Base-by-base conservation (phyloP, 1,139 yeast genomes). In the Blastobotrys apis region DNA sequence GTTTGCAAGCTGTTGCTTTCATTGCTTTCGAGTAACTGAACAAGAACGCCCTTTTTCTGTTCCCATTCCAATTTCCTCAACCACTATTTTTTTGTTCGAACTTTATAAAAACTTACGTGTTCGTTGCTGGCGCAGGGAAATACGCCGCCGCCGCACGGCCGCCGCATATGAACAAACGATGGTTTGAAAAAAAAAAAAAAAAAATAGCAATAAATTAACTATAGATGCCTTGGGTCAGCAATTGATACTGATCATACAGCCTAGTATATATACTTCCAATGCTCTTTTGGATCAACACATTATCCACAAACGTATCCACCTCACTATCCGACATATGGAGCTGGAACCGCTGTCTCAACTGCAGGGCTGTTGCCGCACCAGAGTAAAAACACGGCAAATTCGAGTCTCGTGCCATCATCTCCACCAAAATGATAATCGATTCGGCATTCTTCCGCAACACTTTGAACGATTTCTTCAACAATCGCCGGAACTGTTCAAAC, bases 171-270 rank as follows among this genome's bases (percentile, higher is more conserved):
- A n/a, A n/a, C n/a, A n/a, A n/a, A n/a, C n/a, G n/a, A n/a, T n/a
- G n/a, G n/a, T n/a, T n/a, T n/a, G n/a, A n/a, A n/a, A n/a, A n/a
- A n/a, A n/a, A n/a, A n/a, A n/a, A n/a, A 6, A 23, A 23, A 6
- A 23, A 23, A 23, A 6, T 23, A 23, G 6, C 10, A 23, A 23
- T 26, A 15, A 26, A 36, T 15, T 29, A 64, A 41, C 83, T 81
- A 62, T 86, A 88, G 22, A 90, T 92, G 34, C 98, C 98, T 65
- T 92, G 98, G 0, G 97, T 88, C 41, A 88, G 67, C 64, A 92
- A 68, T 67, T 92, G 98, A 67, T 84, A 92, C 63, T 90, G 97
- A 62, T 92, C 98, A 60, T 92, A 92, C 33, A 92, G 69, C 53
- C 97, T 72, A 0, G 98, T 92, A 65, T 88, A 92, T 53, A 86